Conservation (phyloP, 768 basidiomycete species). For the Pulveroboletus sp. region DNA sequence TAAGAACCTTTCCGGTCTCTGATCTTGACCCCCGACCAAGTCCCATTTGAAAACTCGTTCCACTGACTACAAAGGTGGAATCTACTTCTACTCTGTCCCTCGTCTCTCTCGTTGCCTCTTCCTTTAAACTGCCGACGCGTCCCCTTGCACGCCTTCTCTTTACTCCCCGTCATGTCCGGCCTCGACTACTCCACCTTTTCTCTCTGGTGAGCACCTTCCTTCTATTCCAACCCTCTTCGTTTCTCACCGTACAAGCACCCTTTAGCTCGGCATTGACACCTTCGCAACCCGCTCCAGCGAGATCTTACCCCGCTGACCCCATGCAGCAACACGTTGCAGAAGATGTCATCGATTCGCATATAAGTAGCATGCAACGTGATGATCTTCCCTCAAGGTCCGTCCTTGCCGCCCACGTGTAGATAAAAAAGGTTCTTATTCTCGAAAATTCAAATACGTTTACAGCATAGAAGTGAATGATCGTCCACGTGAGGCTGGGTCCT, state of each 20-base stretch:
- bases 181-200: conserved; percentile 30
- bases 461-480: conserved; percentile 18
- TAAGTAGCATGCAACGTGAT: conserved; percentile 28
- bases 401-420: conserved; percentile 26
- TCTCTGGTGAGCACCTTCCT: conserved; percentile 15
- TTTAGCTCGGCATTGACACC: conserved; percentile 27
- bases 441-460: conserved; percentile 19
- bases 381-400: conserved; percentile 35
- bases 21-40: conserved; percentile 25
- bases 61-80: conserved; percentile 18
- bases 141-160: background rate
- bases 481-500: conserved; percentile 22
- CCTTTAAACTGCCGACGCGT: conserved; percentile 7
- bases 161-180: conserved; percentile 15
- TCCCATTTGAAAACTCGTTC: conserved; percentile 23
- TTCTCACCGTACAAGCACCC: conserved; percentile 3
- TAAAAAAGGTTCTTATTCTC: conserved; percentile 8
- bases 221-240: background rate
- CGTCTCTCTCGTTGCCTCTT: conserved; percentile 5
- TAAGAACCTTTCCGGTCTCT: conserved; percentile 26
- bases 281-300: conserved; percentile 18
- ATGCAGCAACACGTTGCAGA: conserved; percentile 25
- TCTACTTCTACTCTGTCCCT: conserved; percentile 12
- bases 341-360: conserved; percentile 29
- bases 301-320: conserved; percentile 30